Conservation (phyloP, 192 early-diverging fungal species). For the Linnemannia hyalina region DNA sequence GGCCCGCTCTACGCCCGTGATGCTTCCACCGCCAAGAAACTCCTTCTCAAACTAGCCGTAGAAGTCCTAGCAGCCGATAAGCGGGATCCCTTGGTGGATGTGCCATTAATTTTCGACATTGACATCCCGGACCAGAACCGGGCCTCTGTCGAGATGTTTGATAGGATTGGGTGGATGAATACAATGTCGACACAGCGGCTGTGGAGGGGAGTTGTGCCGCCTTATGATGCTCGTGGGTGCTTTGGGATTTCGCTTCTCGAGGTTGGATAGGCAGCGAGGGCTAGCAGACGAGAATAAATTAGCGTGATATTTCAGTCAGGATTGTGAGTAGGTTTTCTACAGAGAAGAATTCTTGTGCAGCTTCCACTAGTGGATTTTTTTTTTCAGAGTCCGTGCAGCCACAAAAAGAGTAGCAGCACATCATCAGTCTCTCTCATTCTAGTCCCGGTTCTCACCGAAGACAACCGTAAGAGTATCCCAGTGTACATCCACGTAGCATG, state of each 20-base stretch:
- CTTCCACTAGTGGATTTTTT: too few species aligned
- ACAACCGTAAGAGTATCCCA: too few species aligned
- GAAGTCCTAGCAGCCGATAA: slow-evolving; percentile 23
- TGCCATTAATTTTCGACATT: slow-evolving; percentile 25
- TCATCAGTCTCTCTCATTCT: too few species aligned
- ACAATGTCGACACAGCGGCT: slow-evolving; percentile 42
- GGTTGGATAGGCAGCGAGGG: slow-evolving; percentile 20
- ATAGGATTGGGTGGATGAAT: slow-evolving; percentile 38
- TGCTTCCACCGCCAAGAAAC: slow-evolving; percentile 26
- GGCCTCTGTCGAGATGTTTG: slow-evolving; percentile 28
- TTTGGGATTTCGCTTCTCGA: slow-evolving; percentile 41
- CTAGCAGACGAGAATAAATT: neutral
- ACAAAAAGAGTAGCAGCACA: too few species aligned
- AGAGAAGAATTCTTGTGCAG: too few species aligned
- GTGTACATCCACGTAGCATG: too few species aligned
- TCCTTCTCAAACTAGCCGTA: slow-evolving; percentile 40
- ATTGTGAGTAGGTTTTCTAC: neutral
- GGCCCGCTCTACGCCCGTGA: slow-evolving; percentile 44
- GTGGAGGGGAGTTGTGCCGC: slow-evolving; percentile 50
- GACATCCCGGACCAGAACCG: slow-evolving; percentile 34
- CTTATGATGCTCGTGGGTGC: slow-evolving; percentile 41
- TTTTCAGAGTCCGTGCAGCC: too few species aligned
- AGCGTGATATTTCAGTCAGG: neutral
- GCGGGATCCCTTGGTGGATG: neutral
- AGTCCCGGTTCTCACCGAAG: too few species aligned